phyloP scores from a whole-genome alignment of 2,329 filamentous ascomycete species.

The Cryphonectria carpinicola region DNA sequence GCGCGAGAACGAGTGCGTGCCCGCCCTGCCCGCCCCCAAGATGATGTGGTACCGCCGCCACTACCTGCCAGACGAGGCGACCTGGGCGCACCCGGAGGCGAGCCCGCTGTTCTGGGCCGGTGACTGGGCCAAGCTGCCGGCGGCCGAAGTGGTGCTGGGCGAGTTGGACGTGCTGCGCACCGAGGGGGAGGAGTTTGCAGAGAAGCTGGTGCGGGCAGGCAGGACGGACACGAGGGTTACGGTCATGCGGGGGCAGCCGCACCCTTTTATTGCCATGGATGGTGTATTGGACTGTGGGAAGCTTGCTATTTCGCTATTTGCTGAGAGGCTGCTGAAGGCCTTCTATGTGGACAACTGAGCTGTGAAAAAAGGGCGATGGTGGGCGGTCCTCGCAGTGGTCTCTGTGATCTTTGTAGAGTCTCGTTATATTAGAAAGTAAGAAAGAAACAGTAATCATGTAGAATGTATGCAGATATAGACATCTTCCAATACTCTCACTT shows the following conservation, averaged over 20 bases:
- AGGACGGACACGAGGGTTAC: constrained; percentile 50
- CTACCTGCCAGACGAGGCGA: constrained; percentile 54
- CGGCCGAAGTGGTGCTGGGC: constrained; percentile 56
- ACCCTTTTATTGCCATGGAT: constrained; percentile 64
- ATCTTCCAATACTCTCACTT: background rate
- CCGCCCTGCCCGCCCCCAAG: constrained; percentile 57
- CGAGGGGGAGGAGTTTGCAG: constrained; percentile 56
- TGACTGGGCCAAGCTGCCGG: constrained; percentile 54
- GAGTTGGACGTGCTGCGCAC: constrained; percentile 60
- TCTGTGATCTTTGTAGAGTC: background rate
- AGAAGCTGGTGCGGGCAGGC: constrained; percentile 50
- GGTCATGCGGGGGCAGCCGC: constrained; percentile 58
- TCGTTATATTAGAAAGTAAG: background rate
- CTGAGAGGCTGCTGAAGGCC: constrained; percentile 24
- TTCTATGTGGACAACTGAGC: constrained; percentile 25
- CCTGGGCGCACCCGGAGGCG: constrained; percentile 55
- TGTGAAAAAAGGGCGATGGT: background rate
- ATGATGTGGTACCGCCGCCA: constrained; percentile 65
- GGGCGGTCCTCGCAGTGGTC: background rate
- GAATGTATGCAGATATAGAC: background rate
- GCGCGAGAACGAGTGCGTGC: constrained; percentile 53
- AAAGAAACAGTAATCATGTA: background rate
- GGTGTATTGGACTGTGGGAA: constrained; percentile 55
- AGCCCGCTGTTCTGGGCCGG: constrained; percentile 56
- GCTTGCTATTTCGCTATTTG: constrained; percentile 49